Conservation (phyloP, 768 basidiomycete species). For the Ramaria rubella region DNA sequence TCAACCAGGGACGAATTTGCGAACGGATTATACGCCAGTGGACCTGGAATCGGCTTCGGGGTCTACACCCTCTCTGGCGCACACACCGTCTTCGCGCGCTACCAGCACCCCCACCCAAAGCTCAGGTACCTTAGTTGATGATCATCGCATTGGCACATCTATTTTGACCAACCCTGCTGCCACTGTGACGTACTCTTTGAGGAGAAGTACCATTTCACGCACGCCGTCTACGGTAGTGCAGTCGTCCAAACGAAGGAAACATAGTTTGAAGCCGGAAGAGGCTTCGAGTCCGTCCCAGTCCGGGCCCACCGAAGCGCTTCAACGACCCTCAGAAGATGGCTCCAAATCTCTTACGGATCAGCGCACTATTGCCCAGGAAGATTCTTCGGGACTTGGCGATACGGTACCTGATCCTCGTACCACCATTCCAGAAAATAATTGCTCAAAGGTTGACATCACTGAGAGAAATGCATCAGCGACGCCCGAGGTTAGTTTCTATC, state of each 20-base stretch:
- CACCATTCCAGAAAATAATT: no score
- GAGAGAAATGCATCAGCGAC: no score
- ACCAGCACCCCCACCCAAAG: not conserved
- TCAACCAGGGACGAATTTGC: not conserved
- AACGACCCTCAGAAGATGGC: no score
- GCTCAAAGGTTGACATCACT: no score
- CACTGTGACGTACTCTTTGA: not conserved
- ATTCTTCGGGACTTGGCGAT: no score
- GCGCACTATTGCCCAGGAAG: no score
- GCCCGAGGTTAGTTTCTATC: no score
- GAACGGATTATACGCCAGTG: not conserved
- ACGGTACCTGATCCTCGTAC: no score
- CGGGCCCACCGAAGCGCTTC: no score
- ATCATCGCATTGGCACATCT: not conserved
- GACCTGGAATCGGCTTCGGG: not conserved
- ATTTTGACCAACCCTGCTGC: not conserved
- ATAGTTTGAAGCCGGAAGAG: not conserved
- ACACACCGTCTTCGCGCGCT: slow-evolving; percentile 3
- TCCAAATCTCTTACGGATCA: no score
- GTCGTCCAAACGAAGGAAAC: slow-evolving; percentile 1
- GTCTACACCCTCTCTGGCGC: not conserved
- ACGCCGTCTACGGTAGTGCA: not conserved
- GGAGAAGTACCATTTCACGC: not conserved
- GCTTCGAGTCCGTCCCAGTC: not conserved
- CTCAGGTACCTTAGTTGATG: not conserved